Conservation (phyloP, 495 filamentous ascomycete species). For the Penicillium desertorum region DNA sequence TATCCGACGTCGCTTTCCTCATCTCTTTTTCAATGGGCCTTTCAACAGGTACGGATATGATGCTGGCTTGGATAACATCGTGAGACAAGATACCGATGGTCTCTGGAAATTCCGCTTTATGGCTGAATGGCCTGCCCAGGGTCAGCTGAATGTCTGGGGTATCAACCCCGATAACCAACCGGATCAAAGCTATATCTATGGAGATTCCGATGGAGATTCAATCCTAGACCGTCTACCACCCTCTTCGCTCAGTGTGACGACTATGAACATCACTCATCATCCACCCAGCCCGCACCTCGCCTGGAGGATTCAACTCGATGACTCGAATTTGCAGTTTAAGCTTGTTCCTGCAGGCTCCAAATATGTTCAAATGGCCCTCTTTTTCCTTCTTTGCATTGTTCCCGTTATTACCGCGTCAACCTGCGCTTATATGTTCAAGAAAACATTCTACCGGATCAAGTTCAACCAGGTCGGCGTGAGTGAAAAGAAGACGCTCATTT, state of each 20-base stretch:
- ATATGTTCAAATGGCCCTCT: constrained; percentile 58
- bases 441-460: constrained; percentile 69
- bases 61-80: constrained; percentile 56
- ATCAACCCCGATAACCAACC: constrained; percentile 65
- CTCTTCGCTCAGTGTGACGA: constrained; percentile 52
- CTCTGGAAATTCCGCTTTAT: constrained; percentile 63
- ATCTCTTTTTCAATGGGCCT: constrained; percentile 63
- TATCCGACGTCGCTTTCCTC: constrained; percentile 56
- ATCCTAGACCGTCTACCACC: constrained; percentile 66
- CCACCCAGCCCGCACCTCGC: constrained; percentile 57
- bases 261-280: constrained; percentile 60
- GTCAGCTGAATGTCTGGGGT: constrained; percentile 69
- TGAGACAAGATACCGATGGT: constrained; percentile 54
- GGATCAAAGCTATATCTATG: constrained; percentile 57
- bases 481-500: constrained; percentile 47
- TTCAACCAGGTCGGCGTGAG: constrained; percentile 65
- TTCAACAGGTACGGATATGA: constrained; percentile 72
- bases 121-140: constrained; percentile 63
- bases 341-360: constrained; percentile 56
- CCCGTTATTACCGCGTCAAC: constrained; percentile 51
- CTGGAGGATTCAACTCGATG: constrained; percentile 58
- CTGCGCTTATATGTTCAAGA: constrained; percentile 60
- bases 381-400: constrained; percentile 55
- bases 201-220: constrained; percentile 61
- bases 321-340: constrained; percentile 52